Base-by-base conservation (phyloP, 176 grass and related monocot species). In the Elymus sibiricus region DNA sequence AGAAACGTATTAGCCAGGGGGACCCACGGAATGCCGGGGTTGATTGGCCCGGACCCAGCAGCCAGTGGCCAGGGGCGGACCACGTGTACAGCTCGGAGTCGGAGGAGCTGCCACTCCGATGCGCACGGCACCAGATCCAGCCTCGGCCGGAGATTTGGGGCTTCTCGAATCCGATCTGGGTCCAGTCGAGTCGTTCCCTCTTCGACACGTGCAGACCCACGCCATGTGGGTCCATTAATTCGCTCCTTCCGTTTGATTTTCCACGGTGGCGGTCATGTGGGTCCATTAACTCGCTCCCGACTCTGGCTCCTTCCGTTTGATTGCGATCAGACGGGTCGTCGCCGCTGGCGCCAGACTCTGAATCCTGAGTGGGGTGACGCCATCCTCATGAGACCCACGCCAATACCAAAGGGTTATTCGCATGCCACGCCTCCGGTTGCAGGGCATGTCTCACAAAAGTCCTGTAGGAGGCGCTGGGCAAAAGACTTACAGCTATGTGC, bases 251-350 rank as follows among this genome's bases (percentile, higher is more conserved):
- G 86, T 82, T 82, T 28, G 86, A 70, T 13, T 67, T 44, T 43
- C 61, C 68, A 56, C 69, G 27, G 75, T 17, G 61, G 64, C 47
- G 47, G 21, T 79, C 80, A 56, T 86, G 84, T 32, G 84, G 83
- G 53, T 84, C 80, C 80, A 84, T 80, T 84, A 28, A 81, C 40
- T 70, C 49, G 49, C n/a, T 24, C 40, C 4, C 12, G 13, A 4
- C 39, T 73, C 12, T 0, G 11, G 35, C 83, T 37, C 26, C 64
- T 46, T 60, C 88, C 88, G 86, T 82, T 82, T 28, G 86, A 90
- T 88, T n/a, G 70, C 24, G 80, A 88, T 90, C 88, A 34, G 74
- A 91, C 86, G 88, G 82, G 47, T 29, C 21, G 27, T 68, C 76
- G 53, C 22, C 25, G 26, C 35, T 25, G 66, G 64, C 74, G 84